Conservation (phyloP, 805 yeast genomes). For the Saccharomycopsis fibuligera region DNA sequence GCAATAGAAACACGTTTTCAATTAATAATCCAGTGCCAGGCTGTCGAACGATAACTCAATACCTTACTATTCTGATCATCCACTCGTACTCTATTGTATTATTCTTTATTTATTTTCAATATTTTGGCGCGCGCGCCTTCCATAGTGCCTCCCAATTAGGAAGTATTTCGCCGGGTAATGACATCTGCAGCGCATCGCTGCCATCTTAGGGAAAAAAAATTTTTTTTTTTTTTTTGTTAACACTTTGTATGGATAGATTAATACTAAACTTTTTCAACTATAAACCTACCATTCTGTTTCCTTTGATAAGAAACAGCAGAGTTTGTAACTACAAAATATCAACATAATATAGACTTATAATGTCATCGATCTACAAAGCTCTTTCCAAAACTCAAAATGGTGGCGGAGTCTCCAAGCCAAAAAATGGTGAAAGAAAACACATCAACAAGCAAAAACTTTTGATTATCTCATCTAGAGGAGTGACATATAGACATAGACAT, state of each 20-base stretch:
- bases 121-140: neutral
- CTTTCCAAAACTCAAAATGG: constrained; percentile 39
- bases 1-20: too few species aligned
- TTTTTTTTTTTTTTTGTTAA: too few species aligned
- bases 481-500: constrained; percentile 93
- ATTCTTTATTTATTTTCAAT: neutral
- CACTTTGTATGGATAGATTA: too few species aligned
- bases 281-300: too few species aligned
- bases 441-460: constrained; percentile 85
- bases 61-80: too few species aligned
- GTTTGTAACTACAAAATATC: neutral
- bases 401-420: constrained; percentile 31
- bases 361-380: constrained; percentile 73
- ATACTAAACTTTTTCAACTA: too few species aligned
- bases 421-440: constrained; percentile 39
- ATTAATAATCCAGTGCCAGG: too few species aligned
- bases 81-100: too few species aligned
- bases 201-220: neutral
- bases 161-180: neutral
- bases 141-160: neutral
- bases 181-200: neutral
- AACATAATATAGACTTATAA: constrained; percentile 23
- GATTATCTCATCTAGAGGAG: constrained; percentile 89
- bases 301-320: too few species aligned
- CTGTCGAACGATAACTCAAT: too few species aligned